Conservation (phyloP, 1,284 basidiomycete genomes). For the Trametes polyzona region DNA sequence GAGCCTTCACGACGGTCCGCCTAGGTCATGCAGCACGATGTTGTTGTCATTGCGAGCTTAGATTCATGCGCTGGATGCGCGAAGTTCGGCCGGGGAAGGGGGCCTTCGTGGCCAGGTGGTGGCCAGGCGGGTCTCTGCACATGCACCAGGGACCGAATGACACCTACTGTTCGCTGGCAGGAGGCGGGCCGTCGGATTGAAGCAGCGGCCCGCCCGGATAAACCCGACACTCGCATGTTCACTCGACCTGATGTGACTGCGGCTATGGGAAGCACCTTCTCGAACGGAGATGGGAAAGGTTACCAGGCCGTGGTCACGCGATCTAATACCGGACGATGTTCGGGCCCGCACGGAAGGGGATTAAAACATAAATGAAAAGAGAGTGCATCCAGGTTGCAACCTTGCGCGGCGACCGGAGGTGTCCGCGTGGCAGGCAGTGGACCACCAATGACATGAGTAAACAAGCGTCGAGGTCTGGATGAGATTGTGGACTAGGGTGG, state of each 20-base stretch:
- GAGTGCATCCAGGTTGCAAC: neutral
- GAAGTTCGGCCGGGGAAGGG: conserved; percentile 17
- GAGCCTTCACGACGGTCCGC: conserved; percentile 1
- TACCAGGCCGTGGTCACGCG: neutral
- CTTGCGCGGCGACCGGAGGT: neutral
- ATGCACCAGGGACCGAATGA: neutral
- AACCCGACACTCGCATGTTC: neutral
- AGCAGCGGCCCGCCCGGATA: conserved; percentile 7
- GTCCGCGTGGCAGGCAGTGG: neutral
- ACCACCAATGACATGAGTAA: neutral
- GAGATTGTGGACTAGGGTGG: neutral
- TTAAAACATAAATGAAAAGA: neutral
- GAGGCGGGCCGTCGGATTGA: neutral
- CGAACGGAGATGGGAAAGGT: neutral
- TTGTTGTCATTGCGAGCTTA: neutral
- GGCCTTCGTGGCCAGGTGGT: conserved; percentile 1
- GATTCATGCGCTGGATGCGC: conserved; percentile 2
- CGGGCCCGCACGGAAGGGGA: neutral
- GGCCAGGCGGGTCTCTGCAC: neutral
- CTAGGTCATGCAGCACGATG: conserved; percentile 1
- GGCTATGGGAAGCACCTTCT: neutral
- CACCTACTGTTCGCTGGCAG: neutral
- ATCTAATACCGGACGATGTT: neutral
- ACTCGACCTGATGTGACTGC: neutral
- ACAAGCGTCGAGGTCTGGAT: neutral